A percentile compares a stretch with the other conserved stretches of the same genome.
Evolutionary conservation across 345 rosid genomes (phyloP).

Genomic region (Eucalyptus regnans): DNA sequence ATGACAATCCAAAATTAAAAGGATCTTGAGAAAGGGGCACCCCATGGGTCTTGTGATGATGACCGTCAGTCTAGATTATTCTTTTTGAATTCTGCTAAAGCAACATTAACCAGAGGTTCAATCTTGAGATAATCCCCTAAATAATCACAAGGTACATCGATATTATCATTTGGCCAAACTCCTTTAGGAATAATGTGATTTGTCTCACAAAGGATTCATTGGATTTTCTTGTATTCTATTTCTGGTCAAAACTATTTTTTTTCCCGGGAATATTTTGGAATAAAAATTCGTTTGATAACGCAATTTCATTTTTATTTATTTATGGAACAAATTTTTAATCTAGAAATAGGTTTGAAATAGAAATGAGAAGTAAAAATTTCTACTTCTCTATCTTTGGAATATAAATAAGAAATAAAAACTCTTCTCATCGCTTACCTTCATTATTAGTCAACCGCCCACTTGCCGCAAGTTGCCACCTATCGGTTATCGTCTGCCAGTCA

Average conservation of each 20-base stretch:
- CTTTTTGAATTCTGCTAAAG: background rate
- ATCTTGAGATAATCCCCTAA: background rate
- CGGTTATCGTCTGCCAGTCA: accelerated
- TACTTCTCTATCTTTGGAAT: too few species aligned
- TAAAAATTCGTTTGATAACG: accelerated
- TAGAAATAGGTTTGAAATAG: too few species aligned
- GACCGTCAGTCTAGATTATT: background rate
- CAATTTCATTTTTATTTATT: too few species aligned
- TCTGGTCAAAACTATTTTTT: too few species aligned
- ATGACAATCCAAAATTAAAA: background rate
- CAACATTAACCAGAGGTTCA: background rate
- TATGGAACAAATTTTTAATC: too few species aligned
- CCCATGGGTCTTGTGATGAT: background rate
- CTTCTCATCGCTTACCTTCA: accelerated
- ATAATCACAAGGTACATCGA: background rate
- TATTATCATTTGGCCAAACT: background rate
- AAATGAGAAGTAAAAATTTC: too few species aligned
- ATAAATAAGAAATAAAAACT: too few species aligned
- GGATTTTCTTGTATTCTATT: background rate
- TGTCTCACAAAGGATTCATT: accelerated
- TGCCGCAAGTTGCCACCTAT: too few species aligned
- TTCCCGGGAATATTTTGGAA: too few species aligned
- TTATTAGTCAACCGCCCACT: accelerated
- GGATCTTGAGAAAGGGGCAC: background rate
- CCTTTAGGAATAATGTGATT: background rate